phyloP scores from a whole-genome alignment of 1,284 basidiomycete species.

The Malassezia brasiliensis region DNA sequence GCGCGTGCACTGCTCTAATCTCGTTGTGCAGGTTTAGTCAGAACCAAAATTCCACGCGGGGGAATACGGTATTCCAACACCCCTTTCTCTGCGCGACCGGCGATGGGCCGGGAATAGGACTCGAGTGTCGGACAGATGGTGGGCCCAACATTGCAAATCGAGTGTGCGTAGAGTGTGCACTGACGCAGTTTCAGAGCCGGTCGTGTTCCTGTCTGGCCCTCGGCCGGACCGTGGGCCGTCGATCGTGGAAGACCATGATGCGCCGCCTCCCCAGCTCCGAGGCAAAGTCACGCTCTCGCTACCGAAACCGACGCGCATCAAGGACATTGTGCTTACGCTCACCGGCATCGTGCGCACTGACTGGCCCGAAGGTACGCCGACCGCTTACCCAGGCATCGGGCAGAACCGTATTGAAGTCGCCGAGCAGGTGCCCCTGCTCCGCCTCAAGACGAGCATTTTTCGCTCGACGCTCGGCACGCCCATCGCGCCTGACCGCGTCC shows the following conservation, averaged over 20 bases:
- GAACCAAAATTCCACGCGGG: too few relatives aligned
- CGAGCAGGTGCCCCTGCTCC: conserved; percentile 70
- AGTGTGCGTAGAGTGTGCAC: neutral
- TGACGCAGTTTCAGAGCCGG: conserved; percentile 28
- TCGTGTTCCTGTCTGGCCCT: conserved; percentile 30
- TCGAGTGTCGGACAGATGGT: neutral
- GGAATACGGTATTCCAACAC: too few relatives aligned
- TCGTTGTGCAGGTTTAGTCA: too few relatives aligned
- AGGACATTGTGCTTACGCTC: conserved; percentile 70
- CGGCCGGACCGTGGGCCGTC: neutral
- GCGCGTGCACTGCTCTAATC: too few relatives aligned
- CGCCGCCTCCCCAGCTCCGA: conserved; percentile 67
- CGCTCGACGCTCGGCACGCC: conserved; percentile 50
- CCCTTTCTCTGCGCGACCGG: too few relatives aligned
- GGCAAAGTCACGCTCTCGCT: conserved; percentile 76
- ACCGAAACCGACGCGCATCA: conserved; percentile 72
- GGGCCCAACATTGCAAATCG: conserved; percentile 2
- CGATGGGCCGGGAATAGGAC: too few relatives aligned
- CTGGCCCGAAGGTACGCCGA: conserved; percentile 67
- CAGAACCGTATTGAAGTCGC: conserved; percentile 66
- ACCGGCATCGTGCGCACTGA: conserved; percentile 59
- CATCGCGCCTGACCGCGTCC: neutral
- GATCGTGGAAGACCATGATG: conserved; percentile 47
- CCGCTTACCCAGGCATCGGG: conserved; percentile 52
- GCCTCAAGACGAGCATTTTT: conserved; percentile 66